Evolutionary conservation across 2,329 filamentous ascomycete genomes (phyloP).

Genomic region (Aspergillus arachidicola): DNA sequence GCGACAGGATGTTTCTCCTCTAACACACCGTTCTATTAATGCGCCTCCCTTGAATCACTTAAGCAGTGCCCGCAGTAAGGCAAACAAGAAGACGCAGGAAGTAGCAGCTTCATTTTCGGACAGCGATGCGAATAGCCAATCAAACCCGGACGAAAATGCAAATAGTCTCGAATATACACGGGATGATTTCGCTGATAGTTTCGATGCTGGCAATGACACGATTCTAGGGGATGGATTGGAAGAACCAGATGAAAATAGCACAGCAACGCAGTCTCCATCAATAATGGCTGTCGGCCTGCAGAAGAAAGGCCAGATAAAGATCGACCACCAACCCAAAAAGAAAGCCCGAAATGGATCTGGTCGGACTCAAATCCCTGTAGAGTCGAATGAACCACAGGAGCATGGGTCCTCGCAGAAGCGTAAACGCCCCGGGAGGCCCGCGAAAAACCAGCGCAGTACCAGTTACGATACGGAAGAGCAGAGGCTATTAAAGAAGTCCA

Average conservation of each 20-base stretch:
- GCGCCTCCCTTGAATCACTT: slow-evolving; percentile 31
- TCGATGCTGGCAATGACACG: slow-evolving; percentile 30
- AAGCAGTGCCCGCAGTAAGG: slow-evolving; percentile 25
- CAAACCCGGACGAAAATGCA: slow-evolving; percentile 38
- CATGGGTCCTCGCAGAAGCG: slow-evolving; percentile 26
- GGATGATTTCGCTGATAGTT: slow-evolving; percentile 29
- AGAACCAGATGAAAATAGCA: slow-evolving; percentile 19
- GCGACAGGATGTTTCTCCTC: slow-evolving; percentile 36
- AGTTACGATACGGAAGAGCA: slow-evolving; percentile 25
- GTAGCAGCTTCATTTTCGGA: slow-evolving; percentile 38
- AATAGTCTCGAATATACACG: slow-evolving; percentile 30
- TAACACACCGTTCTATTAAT: slow-evolving; percentile 40
- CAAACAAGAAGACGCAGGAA: slow-evolving; percentile 20
- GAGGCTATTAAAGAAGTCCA: slow-evolving; percentile 36
- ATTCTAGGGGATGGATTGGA: slow-evolving; percentile 21
- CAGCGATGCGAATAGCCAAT: slow-evolving; percentile 32
- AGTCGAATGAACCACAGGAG: slow-evolving; percentile 20
- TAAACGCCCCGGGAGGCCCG: slow-evolving; percentile 35
- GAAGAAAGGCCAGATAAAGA: slow-evolving; percentile 15
- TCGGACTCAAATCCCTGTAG: slow-evolving; percentile 12
- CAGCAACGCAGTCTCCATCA: slow-evolving; percentile 23
- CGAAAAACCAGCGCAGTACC: slow-evolving; percentile 29
- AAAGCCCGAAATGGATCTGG: slow-evolving; percentile 9
- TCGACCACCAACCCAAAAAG: slow-evolving; percentile 23
- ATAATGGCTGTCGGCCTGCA: slow-evolving; percentile 15